Evolutionary conservation across 441 rosid species (phyloP).

Genomic region (Erodium moschatum): DNA sequence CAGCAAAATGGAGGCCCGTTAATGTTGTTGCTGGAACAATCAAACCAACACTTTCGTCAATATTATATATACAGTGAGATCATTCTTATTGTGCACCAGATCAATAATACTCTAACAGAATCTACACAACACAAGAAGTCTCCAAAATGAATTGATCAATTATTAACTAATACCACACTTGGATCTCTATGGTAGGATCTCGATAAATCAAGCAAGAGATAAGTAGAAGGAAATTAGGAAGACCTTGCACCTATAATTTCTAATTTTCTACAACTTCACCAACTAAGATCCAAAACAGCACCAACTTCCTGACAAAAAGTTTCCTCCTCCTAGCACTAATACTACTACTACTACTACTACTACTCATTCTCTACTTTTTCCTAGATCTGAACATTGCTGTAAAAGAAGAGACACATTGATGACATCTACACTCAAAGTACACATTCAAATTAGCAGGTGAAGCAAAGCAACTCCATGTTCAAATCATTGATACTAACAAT

Average conservation of each 20-base stretch:
- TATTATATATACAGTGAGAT: not conserved
- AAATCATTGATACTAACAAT: not conserved
- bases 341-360: not conserved
- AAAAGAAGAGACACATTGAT: not conserved
- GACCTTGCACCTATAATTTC: not conserved
- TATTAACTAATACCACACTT: not conserved
- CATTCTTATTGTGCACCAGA: not conserved
- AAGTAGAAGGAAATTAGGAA: not conserved
- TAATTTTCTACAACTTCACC: not conserved
- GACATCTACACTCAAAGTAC: not conserved
- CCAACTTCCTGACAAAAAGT: constrained; percentile 1
- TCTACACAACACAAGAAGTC: not conserved
- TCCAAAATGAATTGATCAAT: not conserved
- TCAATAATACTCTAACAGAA: not conserved
- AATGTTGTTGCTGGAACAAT: constrained; percentile 24
- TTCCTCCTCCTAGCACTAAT: too few species aligned
- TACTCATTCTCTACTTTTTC: not conserved
- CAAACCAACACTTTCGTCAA: not conserved
- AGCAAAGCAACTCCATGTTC: not conserved
- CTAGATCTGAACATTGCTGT: not conserved
- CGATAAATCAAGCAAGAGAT: not conserved
- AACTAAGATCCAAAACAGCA: constrained; percentile 2
- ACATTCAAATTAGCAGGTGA: not conserved
- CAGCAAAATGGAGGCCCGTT: constrained; percentile 28
- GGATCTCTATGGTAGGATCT: not conserved